phyloP scores from a whole-genome alignment of 129 eudicot genomes.

The Artemisia argyi region DNA sequence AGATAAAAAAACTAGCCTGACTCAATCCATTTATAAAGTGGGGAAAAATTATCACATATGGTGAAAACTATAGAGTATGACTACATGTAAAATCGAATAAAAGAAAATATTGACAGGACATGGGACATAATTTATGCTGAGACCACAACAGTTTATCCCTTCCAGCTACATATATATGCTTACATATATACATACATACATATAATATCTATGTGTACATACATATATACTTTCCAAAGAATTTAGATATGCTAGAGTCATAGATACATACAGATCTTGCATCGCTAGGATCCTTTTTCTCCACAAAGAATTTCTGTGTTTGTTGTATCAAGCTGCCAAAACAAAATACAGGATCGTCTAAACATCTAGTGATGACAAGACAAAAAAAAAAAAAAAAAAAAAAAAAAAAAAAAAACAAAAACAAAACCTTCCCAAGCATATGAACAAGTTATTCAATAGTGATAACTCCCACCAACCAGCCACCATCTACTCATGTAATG shows the following conservation, averaged over 20 bases:
- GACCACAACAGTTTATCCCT: not conserved
- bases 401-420: too few relatives aligned
- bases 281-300: conserved; percentile 56
- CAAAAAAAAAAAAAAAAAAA: too few relatives aligned
- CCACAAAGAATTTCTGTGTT: conserved; percentile 67
- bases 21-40: not conserved
- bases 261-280: conserved; percentile 67
- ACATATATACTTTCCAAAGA: not conserved
- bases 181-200: too few relatives aligned
- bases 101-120: too few relatives aligned
- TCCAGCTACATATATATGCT: not conserved
- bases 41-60: not conserved
- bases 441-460: too few relatives aligned
- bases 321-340: conserved; percentile 85
- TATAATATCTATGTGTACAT: too few relatives aligned
- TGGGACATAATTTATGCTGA: not conserved
- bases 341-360: conserved; percentile 8
- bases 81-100: not conserved
- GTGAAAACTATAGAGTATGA: not conserved
- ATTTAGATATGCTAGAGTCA: conserved; percentile 18
- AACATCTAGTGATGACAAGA: too few relatives aligned
- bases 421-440: too few relatives aligned
- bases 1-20: not conserved
- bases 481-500: too few relatives aligned
- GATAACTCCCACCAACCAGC: too few relatives aligned